Percentiles rank a stretch among this genome's conserved stretches.
These are phyloP conservation scores for Pichia kudriavzevii DNA, from an alignment of 1,139 yeast genomes.

Conservation along the genomic window DNA sequence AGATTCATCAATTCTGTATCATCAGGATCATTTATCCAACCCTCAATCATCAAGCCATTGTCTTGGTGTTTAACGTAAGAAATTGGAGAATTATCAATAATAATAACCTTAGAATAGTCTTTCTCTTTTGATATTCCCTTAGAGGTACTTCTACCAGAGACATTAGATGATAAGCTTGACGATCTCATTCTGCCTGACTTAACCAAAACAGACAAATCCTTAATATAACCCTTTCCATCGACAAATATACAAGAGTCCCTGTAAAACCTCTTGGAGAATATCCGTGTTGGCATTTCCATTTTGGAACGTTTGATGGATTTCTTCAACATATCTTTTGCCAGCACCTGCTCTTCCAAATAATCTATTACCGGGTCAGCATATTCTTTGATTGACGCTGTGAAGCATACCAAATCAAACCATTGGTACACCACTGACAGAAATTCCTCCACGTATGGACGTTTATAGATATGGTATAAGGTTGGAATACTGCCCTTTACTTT, in stretches of 20 bases:
- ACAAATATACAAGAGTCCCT: constrained; percentile 73
- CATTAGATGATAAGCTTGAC: constrained; percentile 1
- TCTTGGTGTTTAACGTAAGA: constrained; percentile 77
- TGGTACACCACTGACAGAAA: constrained; percentile 69
- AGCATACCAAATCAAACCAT: constrained; percentile 86
- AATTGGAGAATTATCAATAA: constrained; percentile 87
- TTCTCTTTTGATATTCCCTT: constrained; percentile 7
- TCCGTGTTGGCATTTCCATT: constrained; percentile 15
- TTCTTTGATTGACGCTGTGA: constrained; percentile 90
- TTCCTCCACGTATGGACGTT: constrained; percentile 84
- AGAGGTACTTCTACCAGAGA: constrained; percentile 10
- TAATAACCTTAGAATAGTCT: constrained; percentile 66
- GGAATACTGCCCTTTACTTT: constrained; percentile 50
- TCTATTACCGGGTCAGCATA: constrained; percentile 97
- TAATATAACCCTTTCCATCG: constrained; percentile 76
- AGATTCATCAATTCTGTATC: constrained; percentile 76
- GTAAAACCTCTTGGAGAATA: constrained; percentile 61
- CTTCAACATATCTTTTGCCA: constrained; percentile 19
- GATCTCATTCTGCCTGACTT: constrained; percentile 3
- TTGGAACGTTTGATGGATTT: constrained; percentile 4
- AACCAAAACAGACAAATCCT: constrained; percentile 52
- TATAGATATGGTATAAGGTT: constrained; percentile 81
- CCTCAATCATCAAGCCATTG: constrained; percentile 89
- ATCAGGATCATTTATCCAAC: constrained; percentile 94
- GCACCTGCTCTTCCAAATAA: constrained; percentile 57